phyloP scores from a whole-genome alignment of 768 basidiomycete species.

The Leccinellum luteum region DNA sequence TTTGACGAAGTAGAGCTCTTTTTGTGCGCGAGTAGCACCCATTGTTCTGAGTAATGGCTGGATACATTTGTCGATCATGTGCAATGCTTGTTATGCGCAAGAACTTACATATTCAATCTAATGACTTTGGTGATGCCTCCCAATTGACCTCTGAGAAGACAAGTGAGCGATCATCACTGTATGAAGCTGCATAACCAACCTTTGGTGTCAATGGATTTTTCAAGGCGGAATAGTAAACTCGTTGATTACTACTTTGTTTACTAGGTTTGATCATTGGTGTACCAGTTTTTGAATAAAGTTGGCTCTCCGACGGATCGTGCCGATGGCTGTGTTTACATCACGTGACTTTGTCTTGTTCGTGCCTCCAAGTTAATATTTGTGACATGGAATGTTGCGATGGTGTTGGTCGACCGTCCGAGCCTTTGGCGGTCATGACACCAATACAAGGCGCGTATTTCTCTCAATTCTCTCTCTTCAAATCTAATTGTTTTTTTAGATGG shows the following conservation, averaged over 20 bases:
- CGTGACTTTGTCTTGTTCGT: background rate
- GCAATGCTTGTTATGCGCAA: background rate
- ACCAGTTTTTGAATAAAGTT: slow-evolving; percentile 33
- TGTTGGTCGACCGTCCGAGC: slow-evolving; percentile 51
- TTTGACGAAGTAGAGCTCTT: slow-evolving; percentile 89
- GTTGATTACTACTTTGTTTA: slow-evolving; percentile 2
- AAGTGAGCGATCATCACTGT: background rate
- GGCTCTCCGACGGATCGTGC: slow-evolving; percentile 18
- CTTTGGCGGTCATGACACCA: slow-evolving; percentile 36
- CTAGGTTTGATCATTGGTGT: slow-evolving; percentile 28
- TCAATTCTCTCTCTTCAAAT: background rate
- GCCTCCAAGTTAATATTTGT: background rate
- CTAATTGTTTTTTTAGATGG: slow-evolving; percentile 6
- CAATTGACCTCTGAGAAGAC: slow-evolving; percentile 77
- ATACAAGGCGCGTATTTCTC: slow-evolving; percentile 21
- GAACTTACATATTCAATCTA: slow-evolving; percentile 29
- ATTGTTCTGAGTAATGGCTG: slow-evolving; percentile 49
- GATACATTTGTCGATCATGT: background rate
- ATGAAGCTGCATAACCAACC: slow-evolving; percentile 42
- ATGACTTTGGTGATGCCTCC: slow-evolving; percentile 65
- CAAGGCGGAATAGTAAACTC: slow-evolving; percentile 56
- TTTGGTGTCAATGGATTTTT: slow-evolving; percentile 92
- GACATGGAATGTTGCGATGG: slow-evolving; percentile 86
- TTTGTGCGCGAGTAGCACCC: slow-evolving; percentile 90
- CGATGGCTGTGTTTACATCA: slow-evolving; percentile 5